A percentile compares a stretch with the other conserved stretches of the same genome.
phyloP scores from a whole-genome alignment of 2,329 filamentous ascomycete genomes.

The Hymenotorrendiella dingleyae region DNA sequence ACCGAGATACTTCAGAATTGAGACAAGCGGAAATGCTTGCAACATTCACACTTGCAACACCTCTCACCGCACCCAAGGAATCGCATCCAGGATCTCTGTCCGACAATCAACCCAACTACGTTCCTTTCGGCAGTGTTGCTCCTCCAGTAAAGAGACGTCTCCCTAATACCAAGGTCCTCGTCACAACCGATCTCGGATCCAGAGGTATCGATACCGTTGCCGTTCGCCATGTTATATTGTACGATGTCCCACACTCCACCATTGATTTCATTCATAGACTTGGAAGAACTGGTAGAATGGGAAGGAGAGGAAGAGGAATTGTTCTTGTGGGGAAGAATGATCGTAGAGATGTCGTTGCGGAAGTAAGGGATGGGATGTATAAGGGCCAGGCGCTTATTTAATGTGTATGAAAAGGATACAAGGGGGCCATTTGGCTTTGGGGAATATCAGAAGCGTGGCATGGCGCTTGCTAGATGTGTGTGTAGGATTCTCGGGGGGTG shows the following conservation, averaged over 20 bases:
- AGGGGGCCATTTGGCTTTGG: too few species aligned
- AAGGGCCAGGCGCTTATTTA: constrained; percentile 72
- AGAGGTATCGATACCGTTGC: constrained; percentile 90
- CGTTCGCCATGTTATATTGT: constrained; percentile 86
- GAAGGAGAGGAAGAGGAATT: constrained; percentile 78
- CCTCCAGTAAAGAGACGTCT: constrained; percentile 36
- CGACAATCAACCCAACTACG: constrained; percentile 31
- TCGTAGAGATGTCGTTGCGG: constrained; percentile 80
- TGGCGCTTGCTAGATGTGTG: too few species aligned
- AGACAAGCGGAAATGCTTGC: constrained; percentile 72
- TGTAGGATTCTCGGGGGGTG: too few species aligned
- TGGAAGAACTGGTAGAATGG: constrained; percentile 88
- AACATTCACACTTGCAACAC: constrained; percentile 56
- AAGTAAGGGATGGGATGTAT: constrained; percentile 87
- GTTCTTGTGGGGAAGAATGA: constrained; percentile 88
- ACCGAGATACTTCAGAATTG: constrained; percentile 74
- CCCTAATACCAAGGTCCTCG: constrained; percentile 79
- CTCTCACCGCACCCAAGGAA: constrained; percentile 31
- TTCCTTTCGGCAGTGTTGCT: constrained; percentile 24
- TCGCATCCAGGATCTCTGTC: constrained; percentile 35
- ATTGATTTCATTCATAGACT: constrained; percentile 98
- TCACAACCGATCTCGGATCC: constrained; percentile 89
- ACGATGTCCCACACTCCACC: constrained; percentile 95
- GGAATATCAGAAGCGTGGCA: too few species aligned
- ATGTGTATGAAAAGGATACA: too few species aligned